Percentiles rank a stretch among this genome's conserved stretches.
Conservation (phyloP, 306 rosid species). For the Pyrus communis region DNA sequence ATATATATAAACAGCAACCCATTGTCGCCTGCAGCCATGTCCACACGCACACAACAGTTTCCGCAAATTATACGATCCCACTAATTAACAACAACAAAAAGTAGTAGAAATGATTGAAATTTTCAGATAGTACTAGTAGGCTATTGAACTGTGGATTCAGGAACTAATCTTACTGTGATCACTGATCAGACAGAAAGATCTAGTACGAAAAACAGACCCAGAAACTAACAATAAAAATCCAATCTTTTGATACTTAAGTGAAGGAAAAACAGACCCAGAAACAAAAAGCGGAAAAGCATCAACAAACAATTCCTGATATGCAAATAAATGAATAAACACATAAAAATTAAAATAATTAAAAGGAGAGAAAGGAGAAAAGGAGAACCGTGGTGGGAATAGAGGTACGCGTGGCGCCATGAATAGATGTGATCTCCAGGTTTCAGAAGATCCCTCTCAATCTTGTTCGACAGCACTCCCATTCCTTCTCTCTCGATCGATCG, state of each 20-base stretch:
- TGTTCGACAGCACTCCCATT: conserved; percentile 66
- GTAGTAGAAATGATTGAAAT: background rate
- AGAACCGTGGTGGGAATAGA: conserved; percentile 72
- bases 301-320: background rate
- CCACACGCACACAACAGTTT: background rate
- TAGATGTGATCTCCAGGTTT: conserved; percentile 72
- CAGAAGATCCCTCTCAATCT: conserved; percentile 35
- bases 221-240: background rate
- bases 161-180: too few relatives aligned
- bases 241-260: background rate
- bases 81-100: background rate
- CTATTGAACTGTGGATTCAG: too few relatives aligned
- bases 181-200: too few relatives aligned
- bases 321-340: background rate
- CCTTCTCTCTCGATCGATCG: background rate
- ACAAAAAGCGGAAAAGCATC: background rate
- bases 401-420: conserved; percentile 66
- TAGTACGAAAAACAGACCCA: too few relatives aligned
- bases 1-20: background rate
- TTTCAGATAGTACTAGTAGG: too few relatives aligned
- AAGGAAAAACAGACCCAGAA: background rate
- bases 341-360: background rate
- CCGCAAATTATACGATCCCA: background rate
- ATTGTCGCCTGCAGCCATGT: background rate
- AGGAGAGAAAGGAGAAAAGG: background rate